These are phyloP conservation scores for Atkinsonella hypoxylon DNA, from an alignment of 2,329 filamentous ascomycete genomes.

Conservation along the genomic window DNA sequence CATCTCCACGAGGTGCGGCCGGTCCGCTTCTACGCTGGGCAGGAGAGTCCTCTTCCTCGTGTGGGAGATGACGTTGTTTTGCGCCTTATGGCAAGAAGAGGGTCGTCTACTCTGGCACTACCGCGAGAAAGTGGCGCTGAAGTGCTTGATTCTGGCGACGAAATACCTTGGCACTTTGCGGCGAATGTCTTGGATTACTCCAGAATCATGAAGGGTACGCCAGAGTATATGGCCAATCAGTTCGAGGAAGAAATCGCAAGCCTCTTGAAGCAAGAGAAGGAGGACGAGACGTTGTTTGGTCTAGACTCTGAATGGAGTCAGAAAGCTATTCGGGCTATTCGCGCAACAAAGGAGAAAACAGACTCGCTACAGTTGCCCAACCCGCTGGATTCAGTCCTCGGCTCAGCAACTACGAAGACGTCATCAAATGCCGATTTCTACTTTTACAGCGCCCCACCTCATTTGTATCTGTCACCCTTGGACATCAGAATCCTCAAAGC, in stretches of 20 bases:
- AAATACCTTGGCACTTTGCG: constrained; percentile 90
- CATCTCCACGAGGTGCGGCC: constrained; percentile 83
- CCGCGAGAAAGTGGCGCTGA: constrained; percentile 70
- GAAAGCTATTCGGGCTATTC: constrained; percentile 66
- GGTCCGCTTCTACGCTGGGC: constrained; percentile 81
- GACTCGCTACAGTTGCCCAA: constrained; percentile 27
- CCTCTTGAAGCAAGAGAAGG: constrained; percentile 63
- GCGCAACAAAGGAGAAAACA: constrained; percentile 63
- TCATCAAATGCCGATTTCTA: constrained; percentile 48
- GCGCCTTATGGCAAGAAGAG: constrained; percentile 68
- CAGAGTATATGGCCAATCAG: constrained; percentile 74
- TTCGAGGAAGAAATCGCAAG: constrained; percentile 69
- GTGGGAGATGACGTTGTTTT: constrained; percentile 85
- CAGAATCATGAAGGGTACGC: constrained; percentile 86
- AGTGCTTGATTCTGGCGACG: constrained; percentile 53
- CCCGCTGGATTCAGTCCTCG: constrained; percentile 10
- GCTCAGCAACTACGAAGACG: constrained; percentile 9
- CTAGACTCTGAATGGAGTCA: constrained; percentile 89
- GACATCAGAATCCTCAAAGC: constrained; percentile 89
- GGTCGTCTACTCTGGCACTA: constrained; percentile 74
- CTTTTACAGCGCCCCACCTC: constrained; percentile 79
- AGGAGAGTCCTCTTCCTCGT: constrained; percentile 68
- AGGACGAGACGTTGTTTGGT: constrained; percentile 83
- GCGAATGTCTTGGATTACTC: constrained; percentile 92
- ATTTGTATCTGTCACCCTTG: constrained; percentile 80